Percentiles rank a stretch among this genome's conserved stretches.
Conservation (phyloP, 768 basidiomycete genomes). For the Lyophyllum semitale region DNA sequence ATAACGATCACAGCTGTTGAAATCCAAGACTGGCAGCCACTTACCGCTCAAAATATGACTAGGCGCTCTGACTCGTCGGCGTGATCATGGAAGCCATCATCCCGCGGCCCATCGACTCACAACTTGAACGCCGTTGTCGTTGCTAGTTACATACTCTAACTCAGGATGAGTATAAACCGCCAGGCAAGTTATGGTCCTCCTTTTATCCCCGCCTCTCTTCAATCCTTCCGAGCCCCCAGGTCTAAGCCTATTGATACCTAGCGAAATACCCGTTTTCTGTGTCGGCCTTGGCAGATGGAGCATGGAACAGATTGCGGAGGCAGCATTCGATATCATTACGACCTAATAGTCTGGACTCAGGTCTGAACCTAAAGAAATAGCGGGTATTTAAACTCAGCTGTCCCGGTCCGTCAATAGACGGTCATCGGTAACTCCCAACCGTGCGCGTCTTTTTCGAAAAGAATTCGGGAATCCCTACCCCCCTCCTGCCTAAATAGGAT, state of each 20-base stretch:
- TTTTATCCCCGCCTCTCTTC: not conserved
- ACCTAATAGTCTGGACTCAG: too few species aligned
- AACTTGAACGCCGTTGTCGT: too few species aligned
- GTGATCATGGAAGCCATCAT: not conserved
- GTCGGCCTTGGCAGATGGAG: constrained; percentile 38
- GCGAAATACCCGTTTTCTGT: constrained; percentile 47
- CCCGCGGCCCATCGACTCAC: too few species aligned
- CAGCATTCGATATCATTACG: constrained; percentile 42
- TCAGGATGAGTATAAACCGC: not conserved
- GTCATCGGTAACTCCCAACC: too few species aligned
- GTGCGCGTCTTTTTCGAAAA: too few species aligned
- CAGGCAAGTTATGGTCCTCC: not conserved
- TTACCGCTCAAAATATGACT: not conserved
- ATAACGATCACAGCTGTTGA: not conserved
- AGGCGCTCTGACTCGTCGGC: not conserved
- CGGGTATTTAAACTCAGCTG: too few species aligned
- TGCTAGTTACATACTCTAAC: not conserved
- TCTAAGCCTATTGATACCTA: constrained; percentile 37
- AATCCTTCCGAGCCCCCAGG: too few species aligned
- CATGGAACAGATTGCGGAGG: constrained; percentile 44
- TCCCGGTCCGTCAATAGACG: too few species aligned
- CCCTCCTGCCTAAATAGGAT: too few species aligned
- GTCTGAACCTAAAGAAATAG: too few species aligned
- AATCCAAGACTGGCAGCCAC: not conserved
- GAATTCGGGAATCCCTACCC: too few species aligned